Conservation (phyloP, 2,329 filamentous ascomycete genomes). For the Peltaster fructicola region DNA sequence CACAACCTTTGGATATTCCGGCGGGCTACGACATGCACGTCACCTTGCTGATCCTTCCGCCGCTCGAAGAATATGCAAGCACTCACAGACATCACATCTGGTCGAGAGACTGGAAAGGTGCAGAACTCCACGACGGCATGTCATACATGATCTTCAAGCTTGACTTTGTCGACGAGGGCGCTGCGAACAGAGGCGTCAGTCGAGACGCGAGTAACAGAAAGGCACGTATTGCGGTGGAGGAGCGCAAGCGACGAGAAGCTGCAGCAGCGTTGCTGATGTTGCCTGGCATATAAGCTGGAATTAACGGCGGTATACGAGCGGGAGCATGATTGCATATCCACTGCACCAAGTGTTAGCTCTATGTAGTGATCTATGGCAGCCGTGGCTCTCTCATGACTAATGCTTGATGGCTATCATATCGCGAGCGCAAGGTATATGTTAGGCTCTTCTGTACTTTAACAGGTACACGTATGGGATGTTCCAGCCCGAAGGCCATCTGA, state of each 20-base stretch:
- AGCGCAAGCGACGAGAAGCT: constrained; percentile 16
- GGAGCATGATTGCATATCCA: too few relatives aligned
- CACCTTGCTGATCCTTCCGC: constrained; percentile 66
- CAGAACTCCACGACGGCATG: constrained; percentile 54
- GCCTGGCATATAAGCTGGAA: constrained; percentile 2
- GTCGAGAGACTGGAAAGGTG: constrained; percentile 59
- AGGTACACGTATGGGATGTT: too few relatives aligned
- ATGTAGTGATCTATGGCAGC: too few relatives aligned
- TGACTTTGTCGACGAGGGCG: constrained; percentile 68
- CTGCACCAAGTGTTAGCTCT: too few relatives aligned
- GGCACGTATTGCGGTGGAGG: constrained; percentile 27
- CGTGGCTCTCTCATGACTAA: too few relatives aligned
- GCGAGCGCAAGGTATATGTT: too few relatives aligned
- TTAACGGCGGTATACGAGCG: not conserved
- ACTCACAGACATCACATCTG: constrained; percentile 65
- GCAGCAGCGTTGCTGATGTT: constrained; percentile 17
- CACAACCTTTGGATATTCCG: constrained; percentile 46
- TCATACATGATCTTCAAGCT: constrained; percentile 73
- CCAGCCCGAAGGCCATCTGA: too few relatives aligned
- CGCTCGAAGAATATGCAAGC: constrained; percentile 56
- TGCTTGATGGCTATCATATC: too few relatives aligned
- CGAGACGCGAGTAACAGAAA: constrained; percentile 31
- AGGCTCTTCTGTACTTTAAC: too few relatives aligned
- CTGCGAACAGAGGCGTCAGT: constrained; percentile 27
- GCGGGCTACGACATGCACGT: constrained; percentile 67